Conservation (phyloP, 331 rosid genomes). For the Quercus lobata region DNA sequence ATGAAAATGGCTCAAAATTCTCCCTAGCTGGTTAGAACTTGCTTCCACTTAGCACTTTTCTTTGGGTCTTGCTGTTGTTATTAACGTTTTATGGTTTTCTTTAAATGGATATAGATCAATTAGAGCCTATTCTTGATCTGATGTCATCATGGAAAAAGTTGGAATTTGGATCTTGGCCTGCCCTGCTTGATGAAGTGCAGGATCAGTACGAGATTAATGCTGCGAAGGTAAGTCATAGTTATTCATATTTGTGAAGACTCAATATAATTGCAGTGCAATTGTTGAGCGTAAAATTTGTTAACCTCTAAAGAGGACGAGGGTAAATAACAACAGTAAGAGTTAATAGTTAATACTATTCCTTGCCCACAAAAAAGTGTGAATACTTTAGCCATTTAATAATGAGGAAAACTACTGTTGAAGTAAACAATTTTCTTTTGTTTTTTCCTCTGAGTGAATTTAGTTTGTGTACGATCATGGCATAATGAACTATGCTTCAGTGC, state of each 20-base stretch:
- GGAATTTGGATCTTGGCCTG: conserved; percentile 81
- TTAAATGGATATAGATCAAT: conserved; percentile 47
- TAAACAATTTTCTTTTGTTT: neutral
- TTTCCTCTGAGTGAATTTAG: neutral
- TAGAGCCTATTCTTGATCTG: conserved; percentile 47
- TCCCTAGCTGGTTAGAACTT: conserved; percentile 45
- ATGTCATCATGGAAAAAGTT: conserved; percentile 67
- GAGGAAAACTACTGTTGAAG: neutral
- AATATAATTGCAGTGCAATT: neutral
- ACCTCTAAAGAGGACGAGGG: neutral
- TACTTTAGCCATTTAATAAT: neutral
- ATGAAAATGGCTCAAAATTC: conserved; percentile 69
- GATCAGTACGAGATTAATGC: conserved; percentile 72
- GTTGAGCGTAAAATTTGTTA: neutral
- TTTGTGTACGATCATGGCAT: neutral
- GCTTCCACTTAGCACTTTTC: neutral
- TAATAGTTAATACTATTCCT: too few relatives aligned
- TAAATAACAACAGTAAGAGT: too few relatives aligned
- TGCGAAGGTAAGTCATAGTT: conserved; percentile 48
- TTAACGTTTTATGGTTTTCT: neutral
- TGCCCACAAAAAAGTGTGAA: too few relatives aligned
- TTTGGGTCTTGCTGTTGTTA: neutral
- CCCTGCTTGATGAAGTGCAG: conserved; percentile 78
- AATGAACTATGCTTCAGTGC: neutral
- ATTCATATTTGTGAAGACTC: neutral